Base-by-base conservation (phyloP, 768 basidiomycete genomes). In the Russula earlei region DNA sequence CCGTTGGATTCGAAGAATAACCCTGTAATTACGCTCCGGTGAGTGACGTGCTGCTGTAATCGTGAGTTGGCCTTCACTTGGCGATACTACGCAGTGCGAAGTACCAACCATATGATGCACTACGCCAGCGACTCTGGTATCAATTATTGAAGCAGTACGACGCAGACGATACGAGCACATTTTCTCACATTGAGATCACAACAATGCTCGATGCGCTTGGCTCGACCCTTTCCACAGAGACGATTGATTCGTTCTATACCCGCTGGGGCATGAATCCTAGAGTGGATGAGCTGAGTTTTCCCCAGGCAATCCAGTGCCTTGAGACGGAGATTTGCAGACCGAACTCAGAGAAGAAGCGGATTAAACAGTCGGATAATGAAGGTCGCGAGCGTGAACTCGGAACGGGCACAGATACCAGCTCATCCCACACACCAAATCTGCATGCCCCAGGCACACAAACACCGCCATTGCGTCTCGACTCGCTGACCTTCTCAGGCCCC, bases 161-260 rank as follows among this genome's bases (percentile, higher is more conserved):
- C 63, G 78, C 84, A 0, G 92, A 94, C 68, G 89, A 93, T 58
- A 87, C 83, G 0, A 72, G 73, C 20, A 67, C 77, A 1, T 71
- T 94, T 38, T 92, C 91, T 0, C 84, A 85, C 59, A 72, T 94
- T 53, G 96, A 98, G 69, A 76, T 96, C 31, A 89, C 87, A 0
- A 89, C 89, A 11, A 93, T 97, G 89, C 84, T 99, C 41, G 95
- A 97, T 71, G 95, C 94, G 2, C 83, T 99, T 36, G 93, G 93
- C 5, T 96, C 93, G 4, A 98, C 95, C 0, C 79, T 98, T 47
- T 87, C 87, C 7, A 70, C 69, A 0, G 74, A 81, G 42, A 98
- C 95, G 1, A 74, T 96, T 55, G 77, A 86, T 62, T 77, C 77
- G 14, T 97, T 95, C 78, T 97, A 89, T 72, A 79, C 76, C 8